Evolutionary conservation across 1,284 basidiomycete genomes (phyloP).

Genomic region (Ustilago loliicola): DNA sequence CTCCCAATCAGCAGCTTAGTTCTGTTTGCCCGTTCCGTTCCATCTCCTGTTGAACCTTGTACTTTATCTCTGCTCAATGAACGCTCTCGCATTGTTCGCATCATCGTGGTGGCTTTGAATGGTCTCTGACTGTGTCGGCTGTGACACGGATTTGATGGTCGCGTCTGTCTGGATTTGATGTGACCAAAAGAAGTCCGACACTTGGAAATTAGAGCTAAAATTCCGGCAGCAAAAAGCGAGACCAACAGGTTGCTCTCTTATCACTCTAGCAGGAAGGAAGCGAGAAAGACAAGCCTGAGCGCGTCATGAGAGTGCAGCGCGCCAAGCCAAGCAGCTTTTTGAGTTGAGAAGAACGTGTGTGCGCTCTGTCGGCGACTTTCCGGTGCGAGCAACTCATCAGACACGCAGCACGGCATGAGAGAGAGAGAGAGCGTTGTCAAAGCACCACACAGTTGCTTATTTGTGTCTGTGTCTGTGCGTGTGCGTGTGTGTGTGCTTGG

Average conservation of each 20-base stretch:
- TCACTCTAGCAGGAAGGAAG: neutral
- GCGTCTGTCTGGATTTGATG: neutral
- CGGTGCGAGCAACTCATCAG: neutral
- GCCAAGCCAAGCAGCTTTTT: slow-evolving; percentile 7
- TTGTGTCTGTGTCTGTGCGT: neutral
- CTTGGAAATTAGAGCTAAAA: neutral
- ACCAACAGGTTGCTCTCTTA: slow-evolving; percentile 1
- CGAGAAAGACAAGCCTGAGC: neutral
- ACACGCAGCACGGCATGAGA: neutral
- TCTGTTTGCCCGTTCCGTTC: neutral
- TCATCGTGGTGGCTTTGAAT: neutral
- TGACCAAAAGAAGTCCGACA: neutral
- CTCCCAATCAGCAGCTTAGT: neutral
- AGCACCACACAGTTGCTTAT: neutral
- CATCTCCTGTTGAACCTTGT: neutral
- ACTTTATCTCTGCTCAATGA: slow-evolving; percentile 1
- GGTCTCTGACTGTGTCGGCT: neutral
- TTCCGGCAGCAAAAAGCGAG: slow-evolving; percentile 7
- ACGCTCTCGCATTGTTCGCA: slow-evolving; percentile 2
- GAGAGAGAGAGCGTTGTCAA: neutral
- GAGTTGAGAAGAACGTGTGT: slow-evolving; percentile 12
- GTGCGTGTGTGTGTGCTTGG: slow-evolving; percentile 8
- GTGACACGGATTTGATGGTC: neutral
- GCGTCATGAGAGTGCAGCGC: slow-evolving; percentile 3
- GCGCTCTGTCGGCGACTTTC: neutral